Base-by-base conservation (phyloP, 257 asterid species). In the Datura wrightii region DNA sequence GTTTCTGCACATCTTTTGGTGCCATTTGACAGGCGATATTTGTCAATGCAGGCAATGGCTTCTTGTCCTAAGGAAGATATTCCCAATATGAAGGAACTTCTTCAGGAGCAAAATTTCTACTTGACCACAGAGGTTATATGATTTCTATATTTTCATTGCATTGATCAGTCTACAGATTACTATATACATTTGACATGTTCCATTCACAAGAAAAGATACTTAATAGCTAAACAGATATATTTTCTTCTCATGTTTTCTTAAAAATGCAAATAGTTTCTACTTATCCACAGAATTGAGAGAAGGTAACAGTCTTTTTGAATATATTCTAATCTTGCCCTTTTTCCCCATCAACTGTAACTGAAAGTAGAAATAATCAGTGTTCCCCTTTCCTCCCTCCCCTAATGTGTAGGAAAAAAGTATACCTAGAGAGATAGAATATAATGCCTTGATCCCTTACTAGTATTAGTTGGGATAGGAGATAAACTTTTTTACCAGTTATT, bases 91-190 rank as follows among this genome's bases (percentile, higher is more conserved):
- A 91, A 87, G 84, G 96, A 94, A 55, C 87, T 91, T 82, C 92
- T 95, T 87, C 91, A 92, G 31, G 98, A 95, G 88, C 95, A 95
- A 83, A 94, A 93, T 82, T 93, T 95, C 83, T 93, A 95, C 93
- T 90, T 94, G 89, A 91, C 87, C 70, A 94, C 97, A 10, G 99
- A 95, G 97, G 99, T 94, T 89, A 79, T 55, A 4, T 9, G n/a
- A 54, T 74, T 52, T 62, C 16, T 15, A 79, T 41, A 54, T 53
- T 59, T 62, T 62, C 16, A 31, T 62, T 62, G 24, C 70, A 24
- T 31, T 62, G 16, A 31, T 10, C 42, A 62, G 3, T 62, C 42
- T 62, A 62, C 16, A 24, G 8, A 62, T 31, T 24, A 62, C 70
- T 10, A 24, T 62, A 62, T 62, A 62, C 10, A 15, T 15, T 14